phyloP scores from a whole-genome alignment of 768 basidiomycete species.

The Rhodotorula kratochvilovae region DNA sequence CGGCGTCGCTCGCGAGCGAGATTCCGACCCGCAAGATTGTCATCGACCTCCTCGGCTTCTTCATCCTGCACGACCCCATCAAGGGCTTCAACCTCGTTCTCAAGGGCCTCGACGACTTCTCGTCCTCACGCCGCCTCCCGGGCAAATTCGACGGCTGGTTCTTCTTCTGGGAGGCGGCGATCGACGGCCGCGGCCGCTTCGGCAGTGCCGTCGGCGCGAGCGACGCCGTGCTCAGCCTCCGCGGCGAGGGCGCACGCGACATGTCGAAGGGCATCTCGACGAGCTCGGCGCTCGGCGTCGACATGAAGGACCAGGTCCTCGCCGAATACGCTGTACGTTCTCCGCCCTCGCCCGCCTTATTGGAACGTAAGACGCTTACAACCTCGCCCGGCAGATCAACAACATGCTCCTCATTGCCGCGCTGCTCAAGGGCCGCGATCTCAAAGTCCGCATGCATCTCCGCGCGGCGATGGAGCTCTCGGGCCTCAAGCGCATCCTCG shows the following conservation, averaged over 20 bases:
- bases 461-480: conserved; percentile 84
- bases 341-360: neutral
- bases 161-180: conserved; percentile 65
- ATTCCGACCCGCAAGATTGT: conserved; percentile 71
- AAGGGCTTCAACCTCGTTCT: conserved; percentile 65
- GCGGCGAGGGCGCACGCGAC: conserved; percentile 32
- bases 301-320: conserved; percentile 31
- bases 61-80: conserved; percentile 61
- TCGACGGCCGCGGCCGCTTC: conserved; percentile 86
- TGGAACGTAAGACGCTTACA: conserved; percentile 2
- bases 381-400: conserved; percentile 21
- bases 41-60: conserved; percentile 71
- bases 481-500: conserved; percentile 69
- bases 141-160: conserved; percentile 79
- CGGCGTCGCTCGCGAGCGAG: conserved; percentile 73
- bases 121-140: conserved; percentile 49
- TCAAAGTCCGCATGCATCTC: conserved; percentile 78
- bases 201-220: conserved; percentile 92
- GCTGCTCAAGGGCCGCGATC: conserved; percentile 67
- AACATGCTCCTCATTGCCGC: conserved; percentile 70
- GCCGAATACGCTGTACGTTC: conserved; percentile 72
- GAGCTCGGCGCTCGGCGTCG: conserved; percentile 18
- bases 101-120: conserved; percentile 60
- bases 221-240: conserved; percentile 68
- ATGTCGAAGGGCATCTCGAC: conserved; percentile 17